A percentile compares a stretch with the other conserved stretches of the same genome.
Evolutionary conservation across 495 filamentous ascomycete genomes (phyloP).

Genomic region (Podospora tetraspora): DNA sequence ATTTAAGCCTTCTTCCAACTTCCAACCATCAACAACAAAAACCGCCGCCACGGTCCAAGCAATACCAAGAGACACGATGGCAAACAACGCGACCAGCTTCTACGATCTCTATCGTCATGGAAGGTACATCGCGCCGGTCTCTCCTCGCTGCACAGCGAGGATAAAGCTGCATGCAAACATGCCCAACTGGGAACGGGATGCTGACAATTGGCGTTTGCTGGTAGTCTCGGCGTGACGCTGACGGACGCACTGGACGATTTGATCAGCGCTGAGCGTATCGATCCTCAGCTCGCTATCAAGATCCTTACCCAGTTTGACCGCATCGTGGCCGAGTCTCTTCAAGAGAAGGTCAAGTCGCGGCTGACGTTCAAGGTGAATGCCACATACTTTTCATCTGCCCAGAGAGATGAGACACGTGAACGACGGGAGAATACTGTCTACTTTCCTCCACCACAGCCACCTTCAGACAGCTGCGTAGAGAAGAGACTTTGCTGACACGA

Average conservation of each 20-base stretch:
- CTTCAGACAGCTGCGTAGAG: not conserved
- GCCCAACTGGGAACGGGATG: not conserved
- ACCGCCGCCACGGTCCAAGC: constrained; percentile 8
- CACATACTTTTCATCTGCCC: not conserved
- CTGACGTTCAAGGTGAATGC: constrained; percentile 86
- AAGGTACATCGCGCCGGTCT: constrained; percentile 57
- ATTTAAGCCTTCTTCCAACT: constrained; percentile 21
- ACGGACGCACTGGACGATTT: constrained; percentile 96
- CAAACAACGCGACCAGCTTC: constrained; percentile 48
- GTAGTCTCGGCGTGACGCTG: constrained; percentile 81
- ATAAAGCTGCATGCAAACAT: not conserved
- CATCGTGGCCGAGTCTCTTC: constrained; percentile 78
- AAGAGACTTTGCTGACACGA: constrained; percentile 4
- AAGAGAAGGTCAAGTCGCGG: constrained; percentile 84
- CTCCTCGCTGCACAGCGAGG: not conserved
- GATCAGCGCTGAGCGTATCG: constrained; percentile 86
- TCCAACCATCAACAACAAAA: constrained; percentile 12
- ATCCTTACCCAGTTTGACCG: constrained; percentile 90
- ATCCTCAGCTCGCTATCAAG: constrained; percentile 98
- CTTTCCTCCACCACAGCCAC: not conserved
- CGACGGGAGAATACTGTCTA: not conserved
- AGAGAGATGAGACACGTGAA: not conserved
- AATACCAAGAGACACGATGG: constrained; percentile 26
- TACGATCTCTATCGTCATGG: constrained; percentile 97
- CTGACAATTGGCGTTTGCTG: constrained; percentile 14